Base-by-base conservation (phyloP, 2,329 filamentous ascomycete genomes). In the Pestalotiopsis sp. region DNA sequence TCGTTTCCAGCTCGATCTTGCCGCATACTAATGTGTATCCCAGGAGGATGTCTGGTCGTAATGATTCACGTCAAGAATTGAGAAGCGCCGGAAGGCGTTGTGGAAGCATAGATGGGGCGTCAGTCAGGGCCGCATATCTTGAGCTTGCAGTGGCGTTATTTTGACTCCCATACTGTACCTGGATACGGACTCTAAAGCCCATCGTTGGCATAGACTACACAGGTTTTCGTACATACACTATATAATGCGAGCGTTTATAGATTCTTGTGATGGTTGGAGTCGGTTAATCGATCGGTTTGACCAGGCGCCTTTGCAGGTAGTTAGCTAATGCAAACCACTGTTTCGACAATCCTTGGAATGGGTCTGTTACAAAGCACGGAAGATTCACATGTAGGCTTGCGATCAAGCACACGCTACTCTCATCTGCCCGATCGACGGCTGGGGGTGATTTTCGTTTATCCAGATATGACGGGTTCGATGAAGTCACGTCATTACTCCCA, bases 21-120 rank as follows among this genome's bases (percentile, higher is more conserved):
- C 3, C 17, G 39, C 20, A 59, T 57, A 45, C 81, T 84, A 77
- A 83, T 72, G 45, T 61, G 41, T 67, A 45, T 72, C 75, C 36
- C 71, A 92, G 90, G 90, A 92, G 86, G 90, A 92, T 76, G 90
- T 92, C 65, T 92, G 90, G 90, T 92, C 89, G 79, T 91, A 82
- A 82, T 57, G 61, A 64, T 14, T 60, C 25, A 36, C 31, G 31
- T 36, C 7, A 36, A 9, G 31, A 36, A 36, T 36, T 11, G 31
- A 31, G 13, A 58, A 39, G 58, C 27, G 27, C 12, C 38, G 9
- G 17, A 41, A 13, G 25, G 27, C n/a, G 12, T 36, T 20, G 31
- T 17, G 41, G 20, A 52, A 62, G 65, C 65, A 63, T 67, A 38
- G 59, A 36, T 20, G 65, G 27, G 65, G 39, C 62, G 65, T 67